A percentile compares a stretch with the other conserved stretches of the same genome.
Evolutionary conservation across 202 grass and related monocot genomes (phyloP).

Genomic region (Hordeum pubiflorum): DNA sequence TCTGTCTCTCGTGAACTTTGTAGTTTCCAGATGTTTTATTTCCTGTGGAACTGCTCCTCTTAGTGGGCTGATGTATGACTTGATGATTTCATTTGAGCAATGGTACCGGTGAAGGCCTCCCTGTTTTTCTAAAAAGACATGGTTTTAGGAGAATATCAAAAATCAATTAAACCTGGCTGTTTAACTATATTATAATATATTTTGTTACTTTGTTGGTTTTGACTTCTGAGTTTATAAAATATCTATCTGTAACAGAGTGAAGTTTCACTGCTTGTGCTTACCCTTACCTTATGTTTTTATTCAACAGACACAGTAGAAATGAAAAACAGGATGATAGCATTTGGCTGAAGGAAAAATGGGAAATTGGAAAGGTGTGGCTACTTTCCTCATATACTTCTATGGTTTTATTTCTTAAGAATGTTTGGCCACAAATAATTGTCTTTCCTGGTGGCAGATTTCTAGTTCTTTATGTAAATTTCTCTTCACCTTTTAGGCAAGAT

Average conservation of each 20-base stretch:
- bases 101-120: no score
- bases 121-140: neutral
- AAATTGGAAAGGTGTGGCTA: constrained; percentile 72
- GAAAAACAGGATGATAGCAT: constrained; percentile 65
- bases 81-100: no score
- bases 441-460: neutral
- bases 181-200: neutral
- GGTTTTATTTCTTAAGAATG: neutral
- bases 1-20: no score
- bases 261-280: constrained; percentile 1
- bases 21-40: no score
- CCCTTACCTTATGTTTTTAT: neutral
- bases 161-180: neutral
- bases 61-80: no score
- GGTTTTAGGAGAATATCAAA: neutral
- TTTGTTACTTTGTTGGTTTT: neutral
- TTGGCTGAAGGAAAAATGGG: constrained; percentile 93
- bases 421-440: neutral
- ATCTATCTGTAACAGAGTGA: neutral
- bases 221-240: neutral
- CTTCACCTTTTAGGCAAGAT: neutral
- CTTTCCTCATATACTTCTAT: neutral
- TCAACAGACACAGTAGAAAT: constrained; percentile 41
- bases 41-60: no score
- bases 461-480: neutral